Evolutionary conservation across 257 asterid genomes (phyloP).

Genomic region (Lycium barbarum): DNA sequence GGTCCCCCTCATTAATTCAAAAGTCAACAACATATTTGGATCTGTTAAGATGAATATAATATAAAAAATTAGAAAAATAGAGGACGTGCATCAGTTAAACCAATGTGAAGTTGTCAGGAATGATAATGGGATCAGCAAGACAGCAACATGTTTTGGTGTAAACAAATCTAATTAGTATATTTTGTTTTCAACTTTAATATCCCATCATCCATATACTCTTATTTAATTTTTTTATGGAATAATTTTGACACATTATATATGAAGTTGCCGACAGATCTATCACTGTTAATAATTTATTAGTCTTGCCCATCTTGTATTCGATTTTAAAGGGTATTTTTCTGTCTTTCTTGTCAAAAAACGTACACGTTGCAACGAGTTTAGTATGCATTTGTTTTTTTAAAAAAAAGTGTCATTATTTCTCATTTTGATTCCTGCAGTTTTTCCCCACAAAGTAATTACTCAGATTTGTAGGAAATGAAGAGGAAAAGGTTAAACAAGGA

Average conservation of each 20-base stretch:
- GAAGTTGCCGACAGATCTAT: constrained; percentile 5
- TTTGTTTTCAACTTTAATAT: not conserved
- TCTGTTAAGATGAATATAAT: not conserved
- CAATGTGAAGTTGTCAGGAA: not conserved
- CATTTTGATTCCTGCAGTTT: no score
- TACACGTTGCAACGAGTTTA: not conserved
- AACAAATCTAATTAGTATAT: not conserved
- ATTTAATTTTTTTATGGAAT: not conserved
- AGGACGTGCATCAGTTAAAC: not conserved
- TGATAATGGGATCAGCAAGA: not conserved
- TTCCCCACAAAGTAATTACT: no score
- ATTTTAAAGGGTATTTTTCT: not conserved
- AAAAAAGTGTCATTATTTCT: no score
- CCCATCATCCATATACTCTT: not conserved
- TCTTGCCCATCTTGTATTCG: not conserved
- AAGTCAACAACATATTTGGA: no score
- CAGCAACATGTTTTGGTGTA: not conserved
- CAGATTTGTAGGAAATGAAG: no score
- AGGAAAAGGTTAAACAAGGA: no score
- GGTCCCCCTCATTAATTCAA: no score
- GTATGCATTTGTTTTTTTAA: not conserved
- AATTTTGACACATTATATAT: not conserved
- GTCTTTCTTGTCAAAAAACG: not conserved
- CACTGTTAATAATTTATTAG: not conserved
- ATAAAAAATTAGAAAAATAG: not conserved